Evolutionary conservation across 345 rosid genomes (phyloP).

Genomic region (Aquilaria sinensis): DNA sequence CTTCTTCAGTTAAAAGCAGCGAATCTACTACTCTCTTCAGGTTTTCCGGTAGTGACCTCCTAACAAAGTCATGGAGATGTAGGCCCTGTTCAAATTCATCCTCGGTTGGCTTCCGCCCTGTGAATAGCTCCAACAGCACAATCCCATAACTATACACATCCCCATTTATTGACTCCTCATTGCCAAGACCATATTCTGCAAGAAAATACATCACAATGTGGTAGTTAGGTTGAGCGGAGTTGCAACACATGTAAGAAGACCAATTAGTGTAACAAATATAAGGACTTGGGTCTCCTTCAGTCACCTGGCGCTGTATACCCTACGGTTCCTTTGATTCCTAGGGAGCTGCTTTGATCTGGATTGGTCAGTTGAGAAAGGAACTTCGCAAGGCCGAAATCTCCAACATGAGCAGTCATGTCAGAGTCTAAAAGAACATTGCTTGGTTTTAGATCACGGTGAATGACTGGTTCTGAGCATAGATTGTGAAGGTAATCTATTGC

Average conservation of each 20-base stretch:
- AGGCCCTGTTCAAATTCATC: background rate
- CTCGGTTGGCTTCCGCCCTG: background rate
- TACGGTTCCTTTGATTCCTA: background rate
- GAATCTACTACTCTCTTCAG: slow-evolving; percentile 3
- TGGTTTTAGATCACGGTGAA: slow-evolving; percentile 10
- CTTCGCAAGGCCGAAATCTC: slow-evolving; percentile 5
- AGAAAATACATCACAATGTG: background rate
- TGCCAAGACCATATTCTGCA: slow-evolving; percentile 9
- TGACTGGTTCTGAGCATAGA: background rate
- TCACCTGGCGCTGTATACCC: slow-evolving; percentile 12
- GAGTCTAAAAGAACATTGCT: slow-evolving; percentile 8
- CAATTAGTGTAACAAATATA: background rate
- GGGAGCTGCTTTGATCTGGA: background rate
- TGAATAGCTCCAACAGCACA: slow-evolving; percentile 18
- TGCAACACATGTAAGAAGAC: too few relatives aligned
- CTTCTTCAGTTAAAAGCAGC: slow-evolving; percentile 13
- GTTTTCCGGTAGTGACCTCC: background rate
- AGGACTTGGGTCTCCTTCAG: background rate
- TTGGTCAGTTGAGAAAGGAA: background rate
- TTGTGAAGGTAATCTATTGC: slow-evolving; percentile 7
- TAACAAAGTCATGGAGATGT: background rate
- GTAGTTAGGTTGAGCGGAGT: background rate
- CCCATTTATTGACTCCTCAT: background rate
- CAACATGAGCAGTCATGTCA: slow-evolving; percentile 1
- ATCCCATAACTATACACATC: slow-evolving; percentile 21